A percentile compares a stretch with the other conserved stretches of the same genome.
phyloP scores from a whole-genome alignment of 73 alveolate species.

The Paramecium pentaurelia region DNA sequence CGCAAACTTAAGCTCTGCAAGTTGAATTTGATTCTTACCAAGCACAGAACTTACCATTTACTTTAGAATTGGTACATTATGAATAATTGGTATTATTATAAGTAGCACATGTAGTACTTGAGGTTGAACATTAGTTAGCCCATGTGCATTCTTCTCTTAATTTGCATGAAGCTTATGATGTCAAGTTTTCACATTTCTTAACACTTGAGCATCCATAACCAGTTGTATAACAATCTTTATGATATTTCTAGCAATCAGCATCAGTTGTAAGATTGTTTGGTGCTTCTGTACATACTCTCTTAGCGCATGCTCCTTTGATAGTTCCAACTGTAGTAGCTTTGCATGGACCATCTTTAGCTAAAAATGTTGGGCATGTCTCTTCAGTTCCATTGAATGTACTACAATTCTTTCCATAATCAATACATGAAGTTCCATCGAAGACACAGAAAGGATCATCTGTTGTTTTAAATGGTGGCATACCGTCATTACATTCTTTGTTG shows the following conservation, averaged over 20 bases:
- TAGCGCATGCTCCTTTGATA: neutral
- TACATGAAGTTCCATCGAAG: neutral
- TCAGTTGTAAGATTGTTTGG: neutral
- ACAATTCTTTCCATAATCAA: neutral
- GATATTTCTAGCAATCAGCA: neutral
- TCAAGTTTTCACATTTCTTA: neutral
- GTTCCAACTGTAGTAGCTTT: slow-evolving; percentile 4
- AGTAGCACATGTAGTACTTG: neutral
- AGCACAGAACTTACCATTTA: neutral
- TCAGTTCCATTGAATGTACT: neutral
- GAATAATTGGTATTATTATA: neutral
- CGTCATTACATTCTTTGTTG: neutral
- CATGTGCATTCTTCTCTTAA: neutral
- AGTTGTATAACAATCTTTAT: neutral
- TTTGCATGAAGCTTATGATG: neutral
- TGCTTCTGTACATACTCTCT: slow-evolving; percentile 14
- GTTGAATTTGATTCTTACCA: neutral
- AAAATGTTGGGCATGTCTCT: neutral
- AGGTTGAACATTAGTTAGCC: neutral
- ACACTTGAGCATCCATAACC: neutral
- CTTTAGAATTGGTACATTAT: neutral
- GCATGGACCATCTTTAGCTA: neutral
- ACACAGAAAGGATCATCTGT: neutral
- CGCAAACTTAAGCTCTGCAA: neutral
- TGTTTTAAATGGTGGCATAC: neutral